Base-by-base conservation (phyloP, 2,329 filamentous ascomycete genomes). In the Exutisphaerella laricina region DNA sequence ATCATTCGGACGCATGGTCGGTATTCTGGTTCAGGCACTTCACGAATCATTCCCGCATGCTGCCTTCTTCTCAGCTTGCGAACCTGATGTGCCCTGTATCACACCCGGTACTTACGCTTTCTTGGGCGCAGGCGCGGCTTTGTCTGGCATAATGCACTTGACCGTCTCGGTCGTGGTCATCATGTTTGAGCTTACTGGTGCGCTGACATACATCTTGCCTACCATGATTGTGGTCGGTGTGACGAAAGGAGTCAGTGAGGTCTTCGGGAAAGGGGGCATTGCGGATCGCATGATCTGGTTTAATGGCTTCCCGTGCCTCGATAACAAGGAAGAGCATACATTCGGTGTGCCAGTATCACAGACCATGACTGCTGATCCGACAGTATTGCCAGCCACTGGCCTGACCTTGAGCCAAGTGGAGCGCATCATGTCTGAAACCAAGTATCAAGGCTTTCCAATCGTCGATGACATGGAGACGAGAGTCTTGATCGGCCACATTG, bases 231-330 rank as follows among this genome's bases (percentile, higher is more conserved):
- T 97, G 1, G 92, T 97, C 2, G 92, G 92, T 36, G 85, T 96
- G 22, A 97, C 90, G 28, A 98, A 98, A 70, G 86, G 86, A 10
- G 86, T 98, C 34, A 82, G 85, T 49, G 88, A 94, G 54, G 74
- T 88, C 9, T 92, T 94, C 59, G 88, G 88, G n/a, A 94, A 90
- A 61, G 92, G 90, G 21, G 92, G 92, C 34, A 97, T 98, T 45
- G 92, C 92, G 16, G 92, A 98, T 64, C 84, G 88, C 49, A 95
- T 96, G 87, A 98, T 98, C 57, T 95, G 88, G 84, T 95, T 96
- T 69, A 97, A 88, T 56, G 92, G 92, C 1, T 95, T 96, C 59
- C 92, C 92, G 0, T 98, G 94, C 67, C 74, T 98, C 2, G 92
- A 98, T 68, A 94, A 85, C 66, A 98, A 98, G 62, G 90, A 97